phyloP scores from a whole-genome alignment of 2,329 filamentous ascomycete species.

The Penicillium verrucosum region DNA sequence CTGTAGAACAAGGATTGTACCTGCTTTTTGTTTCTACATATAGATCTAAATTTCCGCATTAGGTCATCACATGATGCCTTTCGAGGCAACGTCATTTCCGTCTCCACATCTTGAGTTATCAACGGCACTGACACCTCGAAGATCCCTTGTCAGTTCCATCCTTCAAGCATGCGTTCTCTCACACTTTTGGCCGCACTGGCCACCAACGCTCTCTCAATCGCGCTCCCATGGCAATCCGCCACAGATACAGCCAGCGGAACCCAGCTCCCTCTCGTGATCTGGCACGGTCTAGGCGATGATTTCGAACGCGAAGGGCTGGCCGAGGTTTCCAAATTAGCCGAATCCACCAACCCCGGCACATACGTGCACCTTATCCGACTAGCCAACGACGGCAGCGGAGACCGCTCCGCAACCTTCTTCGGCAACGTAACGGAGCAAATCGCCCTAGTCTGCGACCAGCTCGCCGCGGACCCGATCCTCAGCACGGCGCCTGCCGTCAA shows the following conservation, averaged over 20 bases:
- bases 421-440: conserved; percentile 84
- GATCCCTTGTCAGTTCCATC: not conserved
- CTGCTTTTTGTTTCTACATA: not conserved
- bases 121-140: not conserved
- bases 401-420: conserved; percentile 82
- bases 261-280: conserved; percentile 85
- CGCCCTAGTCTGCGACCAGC: conserved; percentile 69
- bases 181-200: conserved; percentile 19
- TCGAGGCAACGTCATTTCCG: conserved; percentile 4
- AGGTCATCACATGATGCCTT: conserved; percentile 13
- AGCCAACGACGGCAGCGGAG: conserved; percentile 60
- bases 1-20: not conserved
- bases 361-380: conserved; percentile 77
- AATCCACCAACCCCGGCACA: conserved; percentile 73
- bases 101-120: conserved; percentile 1
- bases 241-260: conserved; percentile 25
- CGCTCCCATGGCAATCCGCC: conserved; percentile 14
- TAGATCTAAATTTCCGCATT: not conserved
- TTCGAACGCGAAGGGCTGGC: conserved; percentile 73
- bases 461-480: conserved; percentile 73
- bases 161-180: conserved; percentile 11
- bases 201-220: conserved; percentile 14
- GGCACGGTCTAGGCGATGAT: conserved; percentile 74
- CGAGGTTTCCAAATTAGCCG: conserved; percentile 66
- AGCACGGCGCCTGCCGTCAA: conserved; percentile 80